Base-by-base conservation (phyloP, 225 moss, liverwort and hornwort species). In the Takakia lepidozioides region DNA sequence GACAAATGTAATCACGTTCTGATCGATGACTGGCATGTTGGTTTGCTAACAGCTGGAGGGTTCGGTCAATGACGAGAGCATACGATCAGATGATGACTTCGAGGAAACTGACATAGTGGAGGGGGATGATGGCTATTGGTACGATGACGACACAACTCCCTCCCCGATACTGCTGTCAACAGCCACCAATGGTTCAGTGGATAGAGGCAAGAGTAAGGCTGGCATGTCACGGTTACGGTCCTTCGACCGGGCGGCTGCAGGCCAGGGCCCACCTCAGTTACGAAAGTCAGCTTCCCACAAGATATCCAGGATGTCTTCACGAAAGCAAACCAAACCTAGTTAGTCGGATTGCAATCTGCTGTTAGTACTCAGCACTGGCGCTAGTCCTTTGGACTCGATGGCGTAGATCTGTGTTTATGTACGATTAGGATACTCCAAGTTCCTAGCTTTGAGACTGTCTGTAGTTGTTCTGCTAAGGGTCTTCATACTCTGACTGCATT, bases 31-130 rank as follows among this genome's bases (percentile, higher is more conserved):
- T 17, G 23, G 23, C 17, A 17, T 60, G 25, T 10, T 8, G 18
- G 20, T 35, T 55, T 49, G 35, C 42, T 37, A 32, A 29, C 62
- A 79, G 83, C 55, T 72, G 37, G 92, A 79, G 24, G 98, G 85
- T 9, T 98, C 98, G 29, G 87, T 98, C 16, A 85, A 87, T 45
- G 87, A 87, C 48, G 82, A 85, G 17, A 98, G 91, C 48, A 45
- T 58, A 19, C 75, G 83, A 46, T 91, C 98, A 24, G 98, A 91
- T 59, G 98, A 84, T 50, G 95, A 90, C 19, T 83, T 65, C 17
- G 81, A 84, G n/a, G 73, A 84, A 30, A 51, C 56, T 0, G 56
- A 59, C 27, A n/a, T n/a, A n/a, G 69, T 53, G 3, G 75, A 68
- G 13, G 76, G 75, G 32, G 87, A 98, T 49, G 90, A 87, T 29